Evolutionary conservation across 2,329 filamentous ascomycete genomes (phyloP).

Genomic region (Westerdykella sp.): DNA sequence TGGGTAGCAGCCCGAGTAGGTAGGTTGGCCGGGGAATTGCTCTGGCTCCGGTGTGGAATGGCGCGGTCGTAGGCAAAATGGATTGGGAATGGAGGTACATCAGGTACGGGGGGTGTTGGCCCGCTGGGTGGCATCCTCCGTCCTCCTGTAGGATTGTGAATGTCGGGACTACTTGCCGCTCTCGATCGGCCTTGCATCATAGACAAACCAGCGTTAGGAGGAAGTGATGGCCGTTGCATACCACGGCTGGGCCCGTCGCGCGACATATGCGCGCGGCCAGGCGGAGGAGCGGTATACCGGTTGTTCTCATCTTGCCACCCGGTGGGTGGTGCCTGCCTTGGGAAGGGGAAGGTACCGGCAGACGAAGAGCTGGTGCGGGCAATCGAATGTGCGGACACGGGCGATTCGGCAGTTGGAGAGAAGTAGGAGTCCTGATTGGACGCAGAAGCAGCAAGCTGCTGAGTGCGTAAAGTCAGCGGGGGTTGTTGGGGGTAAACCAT

Average conservation of each 20-base stretch:
- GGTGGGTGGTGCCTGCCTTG: slow-evolving; percentile 63
- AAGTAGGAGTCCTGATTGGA: slow-evolving; percentile 86
- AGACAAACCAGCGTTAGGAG: slow-evolving; percentile 53
- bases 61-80: slow-evolving; percentile 52
- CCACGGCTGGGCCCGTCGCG: slow-evolving; percentile 65
- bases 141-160: slow-evolving; percentile 62
- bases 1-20: slow-evolving; percentile 64
- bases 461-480: slow-evolving; percentile 63
- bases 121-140: slow-evolving; percentile 50
- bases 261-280: slow-evolving; percentile 68
- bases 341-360: slow-evolving; percentile 74
- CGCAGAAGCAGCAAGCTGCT: slow-evolving; percentile 52
- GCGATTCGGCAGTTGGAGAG: slow-evolving; percentile 76
- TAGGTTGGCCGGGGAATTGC: slow-evolving; percentile 67
- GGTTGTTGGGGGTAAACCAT: slow-evolving; percentile 48
- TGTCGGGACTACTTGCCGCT: slow-evolving; percentile 93
- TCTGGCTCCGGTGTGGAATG: slow-evolving; percentile 70
- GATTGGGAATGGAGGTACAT: slow-evolving; percentile 50
- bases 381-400: slow-evolving; percentile 50
- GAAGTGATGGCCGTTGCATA: slow-evolving; percentile 69
- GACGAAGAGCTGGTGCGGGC: slow-evolving; percentile 65
- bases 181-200: slow-evolving; percentile 64
- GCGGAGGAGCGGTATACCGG: slow-evolving; percentile 82
- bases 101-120: slow-evolving; percentile 36
- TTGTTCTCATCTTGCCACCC: slow-evolving; percentile 72